Percentiles rank a stretch among this genome's conserved stretches.
These are phyloP conservation scores for Hura crepitans DNA, from an alignment of 441 rosid species.

Conservation along the genomic window DNA sequence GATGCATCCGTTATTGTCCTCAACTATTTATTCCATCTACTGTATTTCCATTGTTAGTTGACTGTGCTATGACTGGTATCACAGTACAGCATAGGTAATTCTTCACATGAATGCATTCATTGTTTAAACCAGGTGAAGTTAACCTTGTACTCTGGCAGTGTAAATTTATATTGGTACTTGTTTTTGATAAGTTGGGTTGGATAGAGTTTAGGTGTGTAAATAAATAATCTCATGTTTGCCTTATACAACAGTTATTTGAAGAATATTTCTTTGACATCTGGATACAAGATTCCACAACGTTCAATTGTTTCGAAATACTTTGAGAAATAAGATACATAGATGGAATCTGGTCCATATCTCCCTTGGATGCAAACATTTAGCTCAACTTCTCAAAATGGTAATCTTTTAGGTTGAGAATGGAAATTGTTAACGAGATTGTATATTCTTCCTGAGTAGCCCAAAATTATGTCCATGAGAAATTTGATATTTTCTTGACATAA, in stretches of 20 bases:
- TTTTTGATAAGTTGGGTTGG: not conserved
- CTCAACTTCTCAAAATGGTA: not conserved
- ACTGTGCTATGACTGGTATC: conserved; percentile 80
- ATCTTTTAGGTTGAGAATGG: not conserved
- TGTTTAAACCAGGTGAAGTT: not conserved
- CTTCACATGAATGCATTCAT: not conserved
- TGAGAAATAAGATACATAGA: not conserved
- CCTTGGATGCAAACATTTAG: not conserved
- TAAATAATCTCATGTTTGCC: not conserved
- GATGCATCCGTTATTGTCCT: conserved; percentile 97
- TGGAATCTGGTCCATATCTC: not conserved
- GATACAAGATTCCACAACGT: not conserved
- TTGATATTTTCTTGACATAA: not conserved
- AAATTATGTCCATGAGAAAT: not conserved
- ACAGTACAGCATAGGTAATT: conserved; percentile 90
- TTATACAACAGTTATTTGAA: not conserved
- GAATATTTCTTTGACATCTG: not conserved
- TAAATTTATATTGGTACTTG: no score
- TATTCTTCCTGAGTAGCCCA: not conserved
- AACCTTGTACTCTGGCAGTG: no score
- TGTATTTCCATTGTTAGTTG: conserved; percentile 65
- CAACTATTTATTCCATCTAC: conserved; percentile 79
- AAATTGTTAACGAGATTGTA: not conserved
- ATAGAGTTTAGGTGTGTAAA: not conserved
- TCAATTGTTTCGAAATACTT: not conserved